Evolutionary conservation across 345 rosid genomes (phyloP), one percentile per base, ranked within the genome.

Genomic region (Gossypium raimondii): DNA sequence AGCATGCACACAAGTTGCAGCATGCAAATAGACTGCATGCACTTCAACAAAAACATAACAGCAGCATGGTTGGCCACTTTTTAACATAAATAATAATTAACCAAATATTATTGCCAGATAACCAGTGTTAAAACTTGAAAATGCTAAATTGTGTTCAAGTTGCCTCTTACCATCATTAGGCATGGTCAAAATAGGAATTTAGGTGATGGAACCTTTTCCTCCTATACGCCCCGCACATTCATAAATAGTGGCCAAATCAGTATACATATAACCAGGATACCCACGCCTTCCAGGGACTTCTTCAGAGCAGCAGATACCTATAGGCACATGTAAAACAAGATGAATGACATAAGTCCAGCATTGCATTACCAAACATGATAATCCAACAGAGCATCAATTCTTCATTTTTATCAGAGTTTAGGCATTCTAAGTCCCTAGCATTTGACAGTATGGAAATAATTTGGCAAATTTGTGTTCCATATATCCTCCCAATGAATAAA

Each of bases 231-330:
- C 98, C 58, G 98, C 98, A 67, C 98, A 91, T 78, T 96, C 98
- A 79, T 96, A 93, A 50, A 93, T 96, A 62, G 96, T 89, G 74
- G 98, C 98, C 85, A 93, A 86, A 93, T 95, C 99, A 68, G 99
- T 95, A 75, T 95, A 93, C 99, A 95, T 95, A 73, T 96, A 96
- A 22, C 99, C 99, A 0, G 98, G 99, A 88, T 96, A 93, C 76
- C 95, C 99, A 87, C 97, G 98, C 83, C 98, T 89, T 82, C 99
- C 98, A 14, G 99, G 99, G 12, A 96, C 99, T 89, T 93, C 99
- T 76, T 96, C 99, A 69, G 81, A 47, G 99, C 99, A 86, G 99
- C 98, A 77, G 98, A 96, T 34, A 96, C 98, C 99, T 93, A 86
- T 62, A 86, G 24, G 63, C 52, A 52, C 80, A 77, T 53, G 63